phyloP scores from a whole-genome alignment of 352 stramenopile species.

The Phytophthora multivora region DNA sequence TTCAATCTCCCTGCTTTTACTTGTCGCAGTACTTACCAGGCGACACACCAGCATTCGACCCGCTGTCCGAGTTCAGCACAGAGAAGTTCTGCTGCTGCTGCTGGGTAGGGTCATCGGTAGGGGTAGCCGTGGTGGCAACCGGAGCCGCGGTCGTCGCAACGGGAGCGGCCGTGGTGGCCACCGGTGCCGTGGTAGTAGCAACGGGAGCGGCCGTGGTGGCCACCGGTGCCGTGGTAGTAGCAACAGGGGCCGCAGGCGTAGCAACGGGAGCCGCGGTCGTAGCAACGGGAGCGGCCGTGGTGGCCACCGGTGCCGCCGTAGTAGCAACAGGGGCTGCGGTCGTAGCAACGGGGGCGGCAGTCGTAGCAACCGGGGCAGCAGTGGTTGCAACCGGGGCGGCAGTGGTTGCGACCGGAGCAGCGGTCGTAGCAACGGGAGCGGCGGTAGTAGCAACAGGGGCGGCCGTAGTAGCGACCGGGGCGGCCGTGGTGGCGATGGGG shows the following conservation, averaged over 20 bases:
- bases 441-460: slow-evolving; percentile 18
- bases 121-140: not conserved
- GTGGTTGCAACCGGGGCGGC: slow-evolving; percentile 1
- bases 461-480: not conserved
- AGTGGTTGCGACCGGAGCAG: slow-evolving; percentile 1
- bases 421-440: not conserved
- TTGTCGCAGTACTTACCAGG: slow-evolving; percentile 31
- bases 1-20: slow-evolving; percentile 17
- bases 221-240: not conserved
- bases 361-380: slow-evolving; percentile 12
- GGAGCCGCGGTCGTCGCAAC: slow-evolving; percentile 1
- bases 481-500: not conserved
- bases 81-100: slow-evolving; percentile 22
- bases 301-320: slow-evolving; percentile 1
- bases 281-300: slow-evolving; percentile 4
- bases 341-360: not conserved
- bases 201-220: not conserved
- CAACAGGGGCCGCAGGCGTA: not conserved
- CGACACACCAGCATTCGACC: slow-evolving; percentile 2
- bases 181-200: slow-evolving; percentile 9
- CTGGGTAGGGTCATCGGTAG: slow-evolving; percentile 11
- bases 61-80: slow-evolving; percentile 16
- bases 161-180: slow-evolving; percentile 1
- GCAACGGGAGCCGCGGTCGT: not conserved
- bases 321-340: slow-evolving; percentile 4